Percentiles rank a stretch among this genome's conserved stretches.
phyloP scores from a whole-genome alignment of 2,329 filamentous ascomycete genomes.

The Neonectria ditissima region DNA sequence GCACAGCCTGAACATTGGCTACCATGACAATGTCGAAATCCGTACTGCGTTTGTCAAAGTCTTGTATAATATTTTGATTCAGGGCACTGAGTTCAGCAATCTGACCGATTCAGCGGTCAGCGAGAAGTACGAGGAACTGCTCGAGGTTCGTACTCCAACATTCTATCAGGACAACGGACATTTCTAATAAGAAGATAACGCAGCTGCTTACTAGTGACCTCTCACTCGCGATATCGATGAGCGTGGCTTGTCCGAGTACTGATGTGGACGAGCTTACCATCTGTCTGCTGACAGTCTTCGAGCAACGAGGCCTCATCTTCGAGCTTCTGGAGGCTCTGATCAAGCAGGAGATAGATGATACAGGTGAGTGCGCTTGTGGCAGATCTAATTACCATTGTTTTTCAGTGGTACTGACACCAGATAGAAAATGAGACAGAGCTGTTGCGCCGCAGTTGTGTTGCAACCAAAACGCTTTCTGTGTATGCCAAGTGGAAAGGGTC shows the following conservation, averaged over 20 bases:
- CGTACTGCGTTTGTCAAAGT: constrained; percentile 78
- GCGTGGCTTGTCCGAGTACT: constrained; percentile 73
- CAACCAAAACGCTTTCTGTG: constrained; percentile 78
- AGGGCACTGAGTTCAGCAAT: constrained; percentile 78
- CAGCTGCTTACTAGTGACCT: constrained; percentile 72
- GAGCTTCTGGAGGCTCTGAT: constrained; percentile 74
- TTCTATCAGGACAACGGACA: background rate
- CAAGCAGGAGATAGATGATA: constrained; percentile 76
- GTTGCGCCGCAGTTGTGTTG: constrained; percentile 74
- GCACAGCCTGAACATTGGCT: constrained; percentile 76
- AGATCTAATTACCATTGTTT: background rate
- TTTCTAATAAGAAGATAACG: constrained; percentile 17
- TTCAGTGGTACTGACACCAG: constrained; percentile 25
- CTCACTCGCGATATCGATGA: constrained; percentile 72
- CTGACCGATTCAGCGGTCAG: constrained; percentile 75
- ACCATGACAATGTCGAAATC: constrained; percentile 77
- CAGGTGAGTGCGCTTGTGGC: constrained; percentile 55
- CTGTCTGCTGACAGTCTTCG: constrained; percentile 76
- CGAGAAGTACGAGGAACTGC: constrained; percentile 75
- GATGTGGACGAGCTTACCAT: constrained; percentile 78
- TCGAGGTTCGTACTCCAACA: constrained; percentile 56
- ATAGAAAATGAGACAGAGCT: constrained; percentile 75
- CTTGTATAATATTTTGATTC: constrained; percentile 76
- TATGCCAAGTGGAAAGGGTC: constrained; percentile 79
- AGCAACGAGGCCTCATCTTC: constrained; percentile 72